Evolutionary conservation across 2,329 filamentous ascomycete genomes (phyloP).

Genomic region (Alternaria consortialis): DNA sequence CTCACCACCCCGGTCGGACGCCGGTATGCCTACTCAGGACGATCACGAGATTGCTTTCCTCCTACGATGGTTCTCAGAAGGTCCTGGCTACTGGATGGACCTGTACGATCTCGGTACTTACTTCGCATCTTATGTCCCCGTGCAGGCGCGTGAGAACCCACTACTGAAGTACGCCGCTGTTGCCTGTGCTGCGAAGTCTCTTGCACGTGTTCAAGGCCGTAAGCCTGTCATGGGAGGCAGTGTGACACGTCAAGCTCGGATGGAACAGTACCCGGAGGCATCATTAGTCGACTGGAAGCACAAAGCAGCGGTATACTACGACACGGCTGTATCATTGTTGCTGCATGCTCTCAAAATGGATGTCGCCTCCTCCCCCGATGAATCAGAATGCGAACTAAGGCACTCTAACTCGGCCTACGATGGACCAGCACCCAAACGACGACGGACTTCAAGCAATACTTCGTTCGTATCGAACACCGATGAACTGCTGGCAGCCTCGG

Average conservation of each 20-base stretch:
- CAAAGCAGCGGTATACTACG: constrained; percentile 69
- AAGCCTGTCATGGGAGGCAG: constrained; percentile 62
- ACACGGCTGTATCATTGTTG: constrained; percentile 63
- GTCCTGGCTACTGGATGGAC: constrained; percentile 68
- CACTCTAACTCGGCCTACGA: constrained; percentile 18
- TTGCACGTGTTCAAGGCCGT: constrained; percentile 62
- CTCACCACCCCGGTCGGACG: constrained; percentile 33
- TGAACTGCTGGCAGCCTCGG: constrained; percentile 70
- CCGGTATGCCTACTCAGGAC: constrained; percentile 37
- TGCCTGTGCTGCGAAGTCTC: constrained; percentile 69
- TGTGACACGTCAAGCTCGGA: constrained; percentile 58
- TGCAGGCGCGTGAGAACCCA: constrained; percentile 63
- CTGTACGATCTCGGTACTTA: constrained; percentile 65
- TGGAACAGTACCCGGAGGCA: constrained; percentile 62
- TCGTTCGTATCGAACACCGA: constrained; percentile 59
- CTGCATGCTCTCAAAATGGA: constrained; percentile 49
- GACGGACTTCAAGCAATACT: constrained; percentile 54
- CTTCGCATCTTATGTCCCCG: constrained; percentile 67
- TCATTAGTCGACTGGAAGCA: constrained; percentile 65
- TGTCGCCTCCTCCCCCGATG: constrained; percentile 40
- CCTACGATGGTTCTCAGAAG: constrained; percentile 67
- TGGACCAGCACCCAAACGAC: constrained; percentile 48
- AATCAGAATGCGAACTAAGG: constrained; percentile 37
- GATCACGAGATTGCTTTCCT: constrained; percentile 69
- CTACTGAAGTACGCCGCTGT: constrained; percentile 64